Evolutionary conservation across 306 rosid genomes (phyloP).

Genomic region (Carpinus fangiana): DNA sequence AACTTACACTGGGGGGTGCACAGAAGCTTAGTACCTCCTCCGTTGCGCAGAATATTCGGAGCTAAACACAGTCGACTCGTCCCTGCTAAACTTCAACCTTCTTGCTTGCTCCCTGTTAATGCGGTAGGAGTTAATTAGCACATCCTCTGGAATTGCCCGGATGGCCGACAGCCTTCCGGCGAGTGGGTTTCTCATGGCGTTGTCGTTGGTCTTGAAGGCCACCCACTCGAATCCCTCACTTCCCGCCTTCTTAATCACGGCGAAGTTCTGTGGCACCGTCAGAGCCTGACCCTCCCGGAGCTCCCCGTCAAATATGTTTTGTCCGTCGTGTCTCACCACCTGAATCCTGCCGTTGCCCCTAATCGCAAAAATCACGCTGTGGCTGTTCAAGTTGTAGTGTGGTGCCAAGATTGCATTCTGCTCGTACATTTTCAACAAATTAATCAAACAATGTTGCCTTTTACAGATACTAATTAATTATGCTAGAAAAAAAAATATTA

Average conservation of each 20-base stretch:
- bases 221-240: slow-evolving; percentile 35
- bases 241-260: slow-evolving; percentile 26
- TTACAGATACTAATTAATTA: background rate
- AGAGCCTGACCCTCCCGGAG: slow-evolving; percentile 29
- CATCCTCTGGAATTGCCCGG: slow-evolving; percentile 24
- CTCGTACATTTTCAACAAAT: background rate
- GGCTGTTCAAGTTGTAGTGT: slow-evolving; percentile 27
- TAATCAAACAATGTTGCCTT: too few species aligned
- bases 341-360: slow-evolving; percentile 32
- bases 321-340: slow-evolving; percentile 21
- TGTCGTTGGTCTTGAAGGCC: slow-evolving; percentile 35
- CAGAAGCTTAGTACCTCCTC: background rate
- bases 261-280: slow-evolving; percentile 35
- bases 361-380: slow-evolving; percentile 22
- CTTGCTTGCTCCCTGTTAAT: slow-evolving; percentile 25
- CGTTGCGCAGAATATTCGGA: slow-evolving; percentile 5
- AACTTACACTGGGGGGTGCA: background rate
- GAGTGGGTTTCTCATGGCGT: slow-evolving; percentile 24
- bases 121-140: slow-evolving; percentile 13
- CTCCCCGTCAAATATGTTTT: slow-evolving; percentile 31
- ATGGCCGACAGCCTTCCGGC: slow-evolving; percentile 30
- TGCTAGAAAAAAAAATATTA: too few species aligned
- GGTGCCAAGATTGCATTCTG: slow-evolving; percentile 34
- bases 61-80: slow-evolving; percentile 26
- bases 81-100: slow-evolving; percentile 24